phyloP scores from a whole-genome alignment of 78 protist species.

The Pigoraptor vietnamica region DNA sequence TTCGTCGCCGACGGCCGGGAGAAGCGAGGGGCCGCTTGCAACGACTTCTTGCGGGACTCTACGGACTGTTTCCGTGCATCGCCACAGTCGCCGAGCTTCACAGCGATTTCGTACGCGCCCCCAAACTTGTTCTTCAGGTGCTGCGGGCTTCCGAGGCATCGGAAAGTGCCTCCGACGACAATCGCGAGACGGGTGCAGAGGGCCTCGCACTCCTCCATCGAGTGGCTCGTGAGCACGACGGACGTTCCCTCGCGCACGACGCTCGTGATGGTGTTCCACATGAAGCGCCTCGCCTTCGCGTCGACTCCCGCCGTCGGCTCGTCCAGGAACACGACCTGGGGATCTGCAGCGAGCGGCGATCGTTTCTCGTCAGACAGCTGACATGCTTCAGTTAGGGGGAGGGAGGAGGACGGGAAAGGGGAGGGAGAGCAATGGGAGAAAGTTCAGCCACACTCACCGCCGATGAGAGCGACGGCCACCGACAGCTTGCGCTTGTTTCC shows the following conservation, averaged over 20 bases:
- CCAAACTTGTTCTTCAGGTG: constrained; percentile 16
- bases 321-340: constrained; percentile 37
- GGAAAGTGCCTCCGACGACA: constrained; percentile 27
- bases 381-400: no score
- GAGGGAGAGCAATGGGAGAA: no score
- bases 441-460: no score
- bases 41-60: no score
- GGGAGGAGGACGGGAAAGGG: no score
- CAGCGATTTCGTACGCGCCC: neutral
- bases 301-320: constrained; percentile 70
- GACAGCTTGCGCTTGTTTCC: constrained; percentile 59
- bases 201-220: constrained; percentile 69
- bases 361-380: no score
- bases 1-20: no score
- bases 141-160: constrained; percentile 36
- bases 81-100: neutral
- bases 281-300: constrained; percentile 33
- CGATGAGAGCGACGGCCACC: constrained; percentile 45
- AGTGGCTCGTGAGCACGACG: constrained; percentile 71
- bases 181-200: constrained; percentile 44
- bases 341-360: no score
- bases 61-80: no score
- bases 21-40: no score
- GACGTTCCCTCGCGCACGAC: constrained; percentile 22
- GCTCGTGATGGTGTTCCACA: constrained; percentile 47